Evolutionary conservation across 495 filamentous ascomycete genomes (phyloP).

Genomic region (Penicillium parvum): DNA sequence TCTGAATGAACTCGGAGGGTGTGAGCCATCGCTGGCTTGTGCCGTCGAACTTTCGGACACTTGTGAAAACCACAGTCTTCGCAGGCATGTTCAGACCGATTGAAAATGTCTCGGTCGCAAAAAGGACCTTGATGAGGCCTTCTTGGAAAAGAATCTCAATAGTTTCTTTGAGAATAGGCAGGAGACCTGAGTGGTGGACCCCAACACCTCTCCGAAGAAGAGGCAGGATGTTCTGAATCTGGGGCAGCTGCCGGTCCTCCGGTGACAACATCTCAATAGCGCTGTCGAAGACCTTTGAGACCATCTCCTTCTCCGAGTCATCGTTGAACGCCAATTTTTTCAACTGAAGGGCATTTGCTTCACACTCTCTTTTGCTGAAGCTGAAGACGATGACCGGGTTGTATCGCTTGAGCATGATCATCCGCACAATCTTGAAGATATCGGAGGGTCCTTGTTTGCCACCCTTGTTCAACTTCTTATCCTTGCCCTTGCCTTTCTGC

Average conservation of each 20-base stretch:
- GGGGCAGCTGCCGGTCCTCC: slow-evolving; percentile 79
- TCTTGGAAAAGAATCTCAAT: slow-evolving; percentile 99
- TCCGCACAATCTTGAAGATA: slow-evolving; percentile 94
- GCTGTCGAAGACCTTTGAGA: slow-evolving; percentile 85
- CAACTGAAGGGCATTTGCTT: slow-evolving; percentile 78
- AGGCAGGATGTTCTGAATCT: slow-evolving; percentile 88
- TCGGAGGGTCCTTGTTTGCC: slow-evolving; percentile 70
- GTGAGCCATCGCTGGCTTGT: slow-evolving; percentile 77
- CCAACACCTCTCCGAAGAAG: slow-evolving; percentile 88
- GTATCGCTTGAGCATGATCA: slow-evolving; percentile 95
- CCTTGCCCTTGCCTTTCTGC: slow-evolving; percentile 78
- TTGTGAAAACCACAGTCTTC: slow-evolving; percentile 97
- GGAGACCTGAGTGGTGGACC: slow-evolving; percentile 91
- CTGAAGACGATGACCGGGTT: slow-evolving; percentile 99
- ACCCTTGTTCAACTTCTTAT: slow-evolving; percentile 87
- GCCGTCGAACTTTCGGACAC: slow-evolving; percentile 91
- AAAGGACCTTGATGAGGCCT: slow-evolving; percentile 93
- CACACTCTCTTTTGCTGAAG: slow-evolving; percentile 96
- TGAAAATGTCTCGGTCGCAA: slow-evolving; percentile 97
- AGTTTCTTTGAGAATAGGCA: slow-evolving; percentile 96
- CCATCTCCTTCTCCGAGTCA: slow-evolving; percentile 93
- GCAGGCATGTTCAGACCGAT: slow-evolving; percentile 99
- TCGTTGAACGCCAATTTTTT: slow-evolving; percentile 91
- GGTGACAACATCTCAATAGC: slow-evolving; percentile 87
- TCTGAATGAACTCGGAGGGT: slow-evolving; percentile 95